These are phyloP conservation scores for Erythrophleum ivorense DNA, from an alignment of 331 rosid species.

Conservation along the genomic window DNA sequence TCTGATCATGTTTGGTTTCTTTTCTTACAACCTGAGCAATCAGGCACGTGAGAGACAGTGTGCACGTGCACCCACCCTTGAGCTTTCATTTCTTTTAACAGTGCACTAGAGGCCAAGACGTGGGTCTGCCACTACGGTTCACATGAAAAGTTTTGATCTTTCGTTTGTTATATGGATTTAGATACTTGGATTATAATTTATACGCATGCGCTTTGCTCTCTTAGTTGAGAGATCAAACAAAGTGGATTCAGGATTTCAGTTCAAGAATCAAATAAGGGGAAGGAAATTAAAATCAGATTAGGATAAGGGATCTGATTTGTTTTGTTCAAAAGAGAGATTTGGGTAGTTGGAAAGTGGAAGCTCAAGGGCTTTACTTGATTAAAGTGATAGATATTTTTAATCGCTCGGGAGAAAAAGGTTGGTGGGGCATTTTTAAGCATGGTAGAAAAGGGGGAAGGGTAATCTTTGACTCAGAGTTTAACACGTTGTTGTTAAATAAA, in stretches of 20 bases:
- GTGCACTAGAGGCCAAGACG: not conserved
- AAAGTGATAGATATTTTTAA: slow-evolving; percentile 23
- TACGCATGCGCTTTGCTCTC: slow-evolving; percentile 1
- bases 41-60: slow-evolving; percentile 52
- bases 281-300: slow-evolving; percentile 3
- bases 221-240: not conserved
- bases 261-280: not conserved
- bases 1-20: slow-evolving; percentile 35
- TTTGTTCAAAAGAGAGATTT: slow-evolving; percentile 36
- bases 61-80: slow-evolving; percentile 61
- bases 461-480: not conserved
- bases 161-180: not conserved
- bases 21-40: slow-evolving; percentile 32
- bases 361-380: not conserved
- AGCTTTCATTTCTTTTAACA: slow-evolving; percentile 29
- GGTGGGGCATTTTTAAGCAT: not conserved
- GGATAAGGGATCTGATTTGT: slow-evolving; percentile 34
- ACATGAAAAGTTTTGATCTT: not conserved
- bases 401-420: not conserved
- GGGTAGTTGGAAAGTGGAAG: slow-evolving; percentile 39
- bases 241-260: not conserved
- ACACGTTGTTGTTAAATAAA: not conserved
- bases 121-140: not conserved
- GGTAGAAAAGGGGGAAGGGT: not conserved
- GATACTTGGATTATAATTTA: not conserved